Base-by-base conservation (phyloP, 1,284 basidiomycete genomes). In the Ustilago shanxiensis region DNA sequence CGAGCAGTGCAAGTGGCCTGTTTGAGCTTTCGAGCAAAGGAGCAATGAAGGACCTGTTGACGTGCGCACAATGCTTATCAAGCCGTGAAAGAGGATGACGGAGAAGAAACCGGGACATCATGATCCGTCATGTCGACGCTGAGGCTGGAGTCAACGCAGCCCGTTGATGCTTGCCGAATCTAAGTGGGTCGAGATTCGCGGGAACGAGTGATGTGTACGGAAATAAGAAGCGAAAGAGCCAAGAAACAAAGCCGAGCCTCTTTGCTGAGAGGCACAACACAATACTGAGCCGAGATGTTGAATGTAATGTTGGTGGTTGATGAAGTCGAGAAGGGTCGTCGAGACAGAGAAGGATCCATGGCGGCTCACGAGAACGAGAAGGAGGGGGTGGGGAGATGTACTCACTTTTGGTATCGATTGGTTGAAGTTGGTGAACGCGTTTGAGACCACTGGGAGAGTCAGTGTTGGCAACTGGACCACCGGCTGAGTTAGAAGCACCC, bases 371-470 rank as follows among this genome's bases (percentile, higher is more conserved):
- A 39, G 58, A 24, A 44, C 24, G 11, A 14, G 26, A 10, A 37
- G 24, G 26, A 10, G 37, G 24, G 20, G 33, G 24, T 22, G 37
- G 39, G 18, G 50, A 6, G 6, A 44, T 41, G 18, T 31, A 77
- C 75, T 77, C 64, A 77, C 75, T 68, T 66, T 77, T 77, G 52
- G 75, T 77, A 16, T 77, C 75, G 39, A 77, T 64, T 41, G 66
- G 60, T 26, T 69, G 66, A 35, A 76, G 24, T 8, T 64, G 65
- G 13, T 62, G 61, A 20, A 52, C 56, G 10, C 69, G 73, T 28
- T 67, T 67, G 60, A 68, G 45, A 24, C 54, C 54, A 39, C 57
- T 60, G 3, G 69, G 68, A 13, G 68, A 72, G 22, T 49, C 61
- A 28, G 45, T 47, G 13, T 11, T 58, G 9, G 44, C 52, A 1